Base-by-base conservation (phyloP, 305 asterid species). In the Ajuga reptans region DNA sequence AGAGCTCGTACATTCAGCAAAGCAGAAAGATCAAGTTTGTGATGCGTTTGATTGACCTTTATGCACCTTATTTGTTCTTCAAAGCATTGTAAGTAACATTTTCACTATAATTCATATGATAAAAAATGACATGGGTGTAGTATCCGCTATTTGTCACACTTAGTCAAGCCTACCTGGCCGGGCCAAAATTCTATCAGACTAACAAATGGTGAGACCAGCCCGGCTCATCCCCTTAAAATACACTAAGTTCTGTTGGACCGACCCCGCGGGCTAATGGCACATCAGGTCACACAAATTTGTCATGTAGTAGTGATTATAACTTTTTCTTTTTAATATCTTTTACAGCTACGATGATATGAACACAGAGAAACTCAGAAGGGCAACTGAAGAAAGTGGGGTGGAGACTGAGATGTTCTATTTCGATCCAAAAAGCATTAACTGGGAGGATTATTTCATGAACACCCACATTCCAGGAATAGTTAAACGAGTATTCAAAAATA, bases 401-500 rank as follows among this genome's bases (percentile, higher is more conserved):
- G 90, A 90, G 64, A 68, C 51, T 18, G 71, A 69, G 11, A 57
- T 73, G 50, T 80, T 83, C 78, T 61, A 81, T 61, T 87, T 88
- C 39, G 95, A 90, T 61, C 84, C 95, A 4, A 86, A 80, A 71
- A 69, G 14, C 45, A 80, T 90, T 5, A 74, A 81, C 7, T 90
- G 97, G 97, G 94, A 88, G 17, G 91, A 90, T 46, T 88, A 90
- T 70, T 84, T 85, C 91, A 65, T 75, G 80, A 81, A 79, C 18
- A 82, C 78, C 42, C 95, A 90, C 67, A 41, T 86, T 42, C 87
- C 93, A 31, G 94, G 90, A 58, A 68, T 81, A 10, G 91, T 87
- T 2, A 90, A 85, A 75, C 66, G 83, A 16, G 82, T 81, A 9
- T 78, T 84, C 72, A 80, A 69, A 58, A 81, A 76, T 37, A 37